These are phyloP conservation scores for Bruguiera sexangula DNA, from an alignment of 345 rosid species.

Conservation along the genomic window DNA sequence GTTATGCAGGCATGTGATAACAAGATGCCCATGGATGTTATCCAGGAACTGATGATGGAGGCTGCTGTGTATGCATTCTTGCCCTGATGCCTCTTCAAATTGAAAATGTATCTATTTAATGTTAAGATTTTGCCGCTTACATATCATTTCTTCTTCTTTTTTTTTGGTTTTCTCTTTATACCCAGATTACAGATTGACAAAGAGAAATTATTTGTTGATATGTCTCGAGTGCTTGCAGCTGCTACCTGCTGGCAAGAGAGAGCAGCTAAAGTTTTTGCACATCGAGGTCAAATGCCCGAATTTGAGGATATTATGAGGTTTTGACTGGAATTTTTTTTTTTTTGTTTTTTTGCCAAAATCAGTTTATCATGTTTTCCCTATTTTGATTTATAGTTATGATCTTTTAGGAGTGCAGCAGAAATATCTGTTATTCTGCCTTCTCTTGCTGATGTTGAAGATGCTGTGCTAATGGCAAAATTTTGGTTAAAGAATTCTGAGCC, in stretches of 20 bases:
- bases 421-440: conserved; percentile 60
- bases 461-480: conserved; percentile 47
- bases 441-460: conserved; percentile 42
- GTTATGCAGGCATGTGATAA: conserved; percentile 50
- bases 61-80: conserved; percentile 53
- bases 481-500: conserved; percentile 71
- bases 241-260: conserved; percentile 72
- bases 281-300: conserved; percentile 54
- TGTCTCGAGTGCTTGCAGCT: conserved; percentile 49
- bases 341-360: background rate
- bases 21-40: conserved; percentile 50
- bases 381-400: conserved; percentile 19
- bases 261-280: conserved; percentile 51
- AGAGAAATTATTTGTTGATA: conserved; percentile 51
- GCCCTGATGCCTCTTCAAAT: conserved; percentile 14
- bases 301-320: conserved; percentile 78
- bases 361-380: background rate
- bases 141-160: background rate
- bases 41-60: conserved; percentile 57
- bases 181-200: conserved; percentile 63
- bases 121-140: conserved; percentile 1
- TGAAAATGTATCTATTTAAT: background rate
- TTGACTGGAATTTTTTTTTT: conserved; percentile 1
- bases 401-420: conserved; percentile 57
- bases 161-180: background rate